Percentiles rank a stretch among this genome's conserved stretches.
These are phyloP conservation scores for Sambucus nigra DNA, from an alignment of 129 eudicot genomes.

Conservation along the genomic window DNA sequence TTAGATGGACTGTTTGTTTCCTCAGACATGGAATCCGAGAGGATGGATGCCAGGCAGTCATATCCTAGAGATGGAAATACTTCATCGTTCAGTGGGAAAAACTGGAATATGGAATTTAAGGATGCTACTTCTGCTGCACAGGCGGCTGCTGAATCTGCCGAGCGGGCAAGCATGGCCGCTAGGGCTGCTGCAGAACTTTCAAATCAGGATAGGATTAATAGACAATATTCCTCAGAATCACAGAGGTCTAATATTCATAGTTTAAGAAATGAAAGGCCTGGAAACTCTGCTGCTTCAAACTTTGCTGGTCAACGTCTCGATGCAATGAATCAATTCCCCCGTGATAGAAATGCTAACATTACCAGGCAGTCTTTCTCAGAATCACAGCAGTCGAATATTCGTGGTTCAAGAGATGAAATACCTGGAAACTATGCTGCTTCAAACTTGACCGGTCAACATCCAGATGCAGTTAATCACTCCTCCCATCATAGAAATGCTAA, in stretches of 20 bases:
- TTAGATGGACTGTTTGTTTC: constrained; percentile 1
- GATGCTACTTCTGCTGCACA: constrained; percentile 98
- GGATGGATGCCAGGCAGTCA: constrained; percentile 26
- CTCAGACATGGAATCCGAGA: constrained; percentile 28
- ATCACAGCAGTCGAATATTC: constrained; percentile 13
- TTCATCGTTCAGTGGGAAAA: constrained; percentile 15
- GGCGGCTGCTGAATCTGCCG: constrained; percentile 94
- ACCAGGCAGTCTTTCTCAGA: constrained; percentile 23
- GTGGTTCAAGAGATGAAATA: constrained; percentile 8
- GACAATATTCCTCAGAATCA: constrained; percentile 35
- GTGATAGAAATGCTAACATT: constrained; percentile 20
- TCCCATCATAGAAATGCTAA: constrained; percentile 24
- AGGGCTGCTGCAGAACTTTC: constrained; percentile 88
- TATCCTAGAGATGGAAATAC: constrained; percentile 16
- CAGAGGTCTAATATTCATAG: constrained; percentile 14
- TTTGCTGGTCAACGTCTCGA: constrained; percentile 8
- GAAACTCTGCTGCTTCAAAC: constrained; percentile 14
- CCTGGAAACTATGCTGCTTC: constrained; percentile 1
- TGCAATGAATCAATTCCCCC: constrained; percentile 19
- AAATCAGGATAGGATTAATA: constrained; percentile 27
- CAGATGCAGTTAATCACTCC: constrained; percentile 22
- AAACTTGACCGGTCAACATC: constrained; percentile 13
- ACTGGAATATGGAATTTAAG: constrained; percentile 73
- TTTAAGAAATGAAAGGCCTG: constrained; percentile 15
- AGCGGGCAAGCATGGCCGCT: constrained; percentile 90